Percentiles rank a stretch among this genome's conserved stretches.
Evolutionary conservation across 1,284 basidiomycete genomes (phyloP).

Genomic region (Trichosporon sp.): DNA sequence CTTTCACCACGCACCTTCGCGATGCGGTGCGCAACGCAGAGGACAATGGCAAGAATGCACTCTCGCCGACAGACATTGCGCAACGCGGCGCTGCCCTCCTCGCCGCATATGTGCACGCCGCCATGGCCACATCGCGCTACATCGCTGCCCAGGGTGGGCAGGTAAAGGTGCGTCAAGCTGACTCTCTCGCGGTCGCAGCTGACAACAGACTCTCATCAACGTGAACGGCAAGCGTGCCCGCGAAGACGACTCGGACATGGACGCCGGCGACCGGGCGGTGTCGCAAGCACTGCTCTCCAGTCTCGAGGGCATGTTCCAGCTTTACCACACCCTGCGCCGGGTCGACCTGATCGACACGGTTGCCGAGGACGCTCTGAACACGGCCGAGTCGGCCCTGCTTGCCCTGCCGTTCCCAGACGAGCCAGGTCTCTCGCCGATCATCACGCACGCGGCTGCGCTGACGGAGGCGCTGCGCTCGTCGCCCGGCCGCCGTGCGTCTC

Average conservation of each 20-base stretch:
- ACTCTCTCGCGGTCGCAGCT: neutral
- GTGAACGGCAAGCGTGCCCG: neutral
- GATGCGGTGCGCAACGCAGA: neutral
- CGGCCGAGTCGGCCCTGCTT: neutral
- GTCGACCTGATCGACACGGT: conserved; percentile 1
- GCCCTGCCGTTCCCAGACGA: conserved; percentile 7
- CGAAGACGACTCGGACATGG: neutral
- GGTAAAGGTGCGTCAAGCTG: neutral
- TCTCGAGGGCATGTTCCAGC: conserved; percentile 19
- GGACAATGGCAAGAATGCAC: neutral
- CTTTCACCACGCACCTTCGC: conserved; percentile 3
- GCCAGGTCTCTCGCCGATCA: neutral
- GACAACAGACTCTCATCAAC: neutral
- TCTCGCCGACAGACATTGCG: neutral
- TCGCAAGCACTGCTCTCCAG: neutral
- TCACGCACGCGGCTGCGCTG: neutral
- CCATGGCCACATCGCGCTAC: conserved; percentile 7
- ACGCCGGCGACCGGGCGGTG: neutral
- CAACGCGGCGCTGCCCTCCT: conserved; percentile 11
- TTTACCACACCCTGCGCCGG: neutral
- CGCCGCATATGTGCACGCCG: conserved; percentile 10
- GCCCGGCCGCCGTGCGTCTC: neutral
- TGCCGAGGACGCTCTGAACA: neutral
- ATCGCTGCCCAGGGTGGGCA: neutral
- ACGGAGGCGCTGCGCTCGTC: conserved; percentile 7